Evolutionary conservation across 2,329 filamentous ascomycete species (phyloP), one percentile per base, ranked within the genome.

Genomic region (Neurospora sp.): DNA sequence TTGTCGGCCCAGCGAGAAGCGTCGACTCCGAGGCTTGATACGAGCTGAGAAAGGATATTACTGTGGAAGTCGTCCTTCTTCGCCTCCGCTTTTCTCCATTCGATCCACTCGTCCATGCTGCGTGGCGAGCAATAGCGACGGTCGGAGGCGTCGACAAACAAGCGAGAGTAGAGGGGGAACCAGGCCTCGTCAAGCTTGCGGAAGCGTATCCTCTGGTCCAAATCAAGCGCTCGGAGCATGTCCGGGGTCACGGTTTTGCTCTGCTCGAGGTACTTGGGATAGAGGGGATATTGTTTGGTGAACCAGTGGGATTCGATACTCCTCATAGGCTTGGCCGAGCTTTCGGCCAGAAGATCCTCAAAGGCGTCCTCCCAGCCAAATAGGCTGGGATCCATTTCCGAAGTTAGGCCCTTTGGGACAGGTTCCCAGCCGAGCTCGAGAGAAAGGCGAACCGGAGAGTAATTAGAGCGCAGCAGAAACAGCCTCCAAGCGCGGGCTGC

Each of bases 321-420:
- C 4, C 80, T 79, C 23, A 87, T 76, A 2, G 77, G 76, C 6
- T 79, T 77, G 4, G 81, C 82, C 15, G 81, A 80, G n/a, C 80
- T 81, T 19, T 82, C 81, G n/a, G 79, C 78, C 12, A 88, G 79
- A 17, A 88, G 81, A 72, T 88, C 86, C 74, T 88, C 86, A 71
- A 88, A 87, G 66, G 86, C 86, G 72, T 88, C 85, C 39, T 83
- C 80, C 72, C 86, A 88, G 8, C 83, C 85, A 74, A 86, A 86
- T 40, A 79, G 74, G 46, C 74, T 76, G 12, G 77, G 66, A 69
- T 82, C 80, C 39, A 78, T 71, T 65, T 78, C 78, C 4, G 77
- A 71, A 8, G 82, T 80, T 1, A 81, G 77, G 72, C 84, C 84
- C 8, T 76, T 79, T 0, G 85, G 85, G 0, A 79, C 74, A 1